Percentiles rank a stretch among this genome's conserved stretches.
These are phyloP conservation scores for Penicillium psychrofluorescens DNA, from an alignment of 495 filamentous ascomycete genomes.

Conservation along the genomic window DNA sequence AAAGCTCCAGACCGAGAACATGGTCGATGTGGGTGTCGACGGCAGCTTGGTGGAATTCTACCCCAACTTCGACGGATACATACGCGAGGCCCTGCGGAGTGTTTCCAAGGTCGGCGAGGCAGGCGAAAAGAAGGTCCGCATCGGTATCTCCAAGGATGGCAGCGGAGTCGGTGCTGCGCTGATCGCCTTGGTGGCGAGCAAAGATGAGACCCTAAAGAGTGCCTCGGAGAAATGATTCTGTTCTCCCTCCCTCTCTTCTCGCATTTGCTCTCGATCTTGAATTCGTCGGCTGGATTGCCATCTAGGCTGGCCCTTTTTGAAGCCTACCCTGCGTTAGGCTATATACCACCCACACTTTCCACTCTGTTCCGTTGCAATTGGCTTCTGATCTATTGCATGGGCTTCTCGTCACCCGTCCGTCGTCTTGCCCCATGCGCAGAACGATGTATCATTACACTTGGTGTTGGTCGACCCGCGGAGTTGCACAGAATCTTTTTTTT, in stretches of 20 bases:
- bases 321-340: too few relatives aligned
- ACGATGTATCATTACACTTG: conserved; percentile 14
- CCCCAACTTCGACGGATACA: conserved; percentile 73
- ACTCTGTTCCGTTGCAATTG: too few relatives aligned
- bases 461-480: conserved; percentile 8
- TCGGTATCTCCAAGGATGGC: conserved; percentile 92
- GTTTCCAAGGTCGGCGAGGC: conserved; percentile 63
- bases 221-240: conserved; percentile 7
- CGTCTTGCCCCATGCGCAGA: neutral
- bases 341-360: too few relatives aligned
- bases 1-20: conserved; percentile 53
- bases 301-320: too few relatives aligned
- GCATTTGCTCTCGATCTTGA: too few relatives aligned
- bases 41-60: conserved; percentile 89
- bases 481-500: conserved; percentile 11
- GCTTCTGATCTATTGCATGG: too few relatives aligned
- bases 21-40: conserved; percentile 85
- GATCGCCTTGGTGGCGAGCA: conserved; percentile 69
- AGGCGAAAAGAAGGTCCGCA: conserved; percentile 73
- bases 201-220: conserved; percentile 17
- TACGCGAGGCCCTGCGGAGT: conserved; percentile 65
- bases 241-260: neutral
- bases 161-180: conserved; percentile 86
- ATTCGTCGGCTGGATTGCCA: too few relatives aligned
- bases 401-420: too few relatives aligned